Conservation (phyloP, 1,284 basidiomycete species). For the Leucoagaricus sp. region DNA sequence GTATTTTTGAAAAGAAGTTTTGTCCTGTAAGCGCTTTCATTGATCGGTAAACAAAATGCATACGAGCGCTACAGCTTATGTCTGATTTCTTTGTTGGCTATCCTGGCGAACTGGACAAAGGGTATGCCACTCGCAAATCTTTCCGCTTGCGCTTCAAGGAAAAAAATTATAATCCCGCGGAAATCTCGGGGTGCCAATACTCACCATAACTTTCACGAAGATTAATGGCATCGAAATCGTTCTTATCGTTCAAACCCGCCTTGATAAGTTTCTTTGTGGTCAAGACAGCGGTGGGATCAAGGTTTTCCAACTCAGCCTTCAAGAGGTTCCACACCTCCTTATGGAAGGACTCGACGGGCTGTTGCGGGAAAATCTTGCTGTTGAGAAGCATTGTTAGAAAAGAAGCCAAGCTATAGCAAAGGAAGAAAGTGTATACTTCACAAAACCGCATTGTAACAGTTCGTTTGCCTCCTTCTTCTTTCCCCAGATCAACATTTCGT, state of each 20-base stretch:
- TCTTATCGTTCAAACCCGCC: slow-evolving; percentile 59
- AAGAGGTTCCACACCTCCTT: slow-evolving; percentile 48
- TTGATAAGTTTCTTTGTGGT: slow-evolving; percentile 56
- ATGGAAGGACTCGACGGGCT: slow-evolving; percentile 56
- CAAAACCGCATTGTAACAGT: slow-evolving; percentile 59
- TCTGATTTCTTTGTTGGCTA: slow-evolving; percentile 63
- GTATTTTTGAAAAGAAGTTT: too few species aligned
- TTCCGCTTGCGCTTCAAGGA: slow-evolving; percentile 52
- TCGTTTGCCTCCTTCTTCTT: slow-evolving; percentile 65
- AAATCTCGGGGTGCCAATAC: slow-evolving; percentile 13
- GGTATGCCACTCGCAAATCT: slow-evolving; percentile 62
- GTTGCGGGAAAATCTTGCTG: slow-evolving; percentile 62
- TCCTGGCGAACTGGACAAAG: slow-evolving; percentile 49
- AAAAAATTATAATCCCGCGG: neutral
- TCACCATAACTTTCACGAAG: slow-evolving; percentile 66
- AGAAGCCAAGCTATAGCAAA: neutral
- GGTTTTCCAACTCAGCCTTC: slow-evolving; percentile 51
- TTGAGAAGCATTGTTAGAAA: neutral
- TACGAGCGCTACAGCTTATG: slow-evolving; percentile 49
- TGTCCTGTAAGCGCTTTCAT: too few species aligned
- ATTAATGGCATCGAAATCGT: slow-evolving; percentile 64
- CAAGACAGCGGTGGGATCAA: slow-evolving; percentile 56
- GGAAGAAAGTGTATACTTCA: slow-evolving; percentile 46
- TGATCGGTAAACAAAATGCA: neutral
- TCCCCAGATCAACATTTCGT: slow-evolving; percentile 68